A percentile compares a stretch with the other conserved stretches of the same genome.
Evolutionary conservation across 768 basidiomycete species (phyloP).

Genomic region (Lentinula detonsa): DNA sequence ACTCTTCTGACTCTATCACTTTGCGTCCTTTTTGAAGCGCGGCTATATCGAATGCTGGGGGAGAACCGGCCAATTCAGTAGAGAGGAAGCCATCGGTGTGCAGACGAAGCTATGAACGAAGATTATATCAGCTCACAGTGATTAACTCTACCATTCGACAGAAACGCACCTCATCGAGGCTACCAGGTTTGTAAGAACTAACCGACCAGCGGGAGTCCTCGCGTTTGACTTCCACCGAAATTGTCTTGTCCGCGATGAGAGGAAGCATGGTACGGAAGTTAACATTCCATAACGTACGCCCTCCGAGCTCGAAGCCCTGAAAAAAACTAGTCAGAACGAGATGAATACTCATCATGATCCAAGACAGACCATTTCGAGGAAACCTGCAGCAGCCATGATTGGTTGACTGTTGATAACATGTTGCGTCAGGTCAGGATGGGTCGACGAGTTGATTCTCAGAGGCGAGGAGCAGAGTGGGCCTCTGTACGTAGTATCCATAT

Average conservation of each 20-base stretch:
- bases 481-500: neutral
- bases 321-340: neutral
- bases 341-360: neutral
- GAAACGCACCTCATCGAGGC: neutral
- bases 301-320: conserved; percentile 21
- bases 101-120: neutral
- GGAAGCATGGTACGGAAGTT: conserved; percentile 5
- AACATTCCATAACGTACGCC: neutral
- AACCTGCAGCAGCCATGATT: conserved; percentile 34
- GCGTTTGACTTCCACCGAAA: neutral
- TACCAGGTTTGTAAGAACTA: neutral
- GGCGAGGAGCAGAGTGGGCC: neutral
- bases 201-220: conserved; percentile 2
- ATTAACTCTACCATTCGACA: no score
- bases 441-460: conserved; percentile 18
- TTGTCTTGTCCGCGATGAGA: conserved; percentile 1
- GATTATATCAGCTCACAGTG: neutral
- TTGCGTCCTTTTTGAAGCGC: neutral
- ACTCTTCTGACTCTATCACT: neutral
- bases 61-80: neutral
- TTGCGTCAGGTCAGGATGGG: conserved; percentile 27
- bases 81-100: conserved; percentile 1
- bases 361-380: conserved; percentile 18
- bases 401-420: conserved; percentile 32
- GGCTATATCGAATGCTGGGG: neutral